phyloP scores from a whole-genome alignment of 2,329 filamentous ascomycete genomes.

The Cladosporium sp. region DNA sequence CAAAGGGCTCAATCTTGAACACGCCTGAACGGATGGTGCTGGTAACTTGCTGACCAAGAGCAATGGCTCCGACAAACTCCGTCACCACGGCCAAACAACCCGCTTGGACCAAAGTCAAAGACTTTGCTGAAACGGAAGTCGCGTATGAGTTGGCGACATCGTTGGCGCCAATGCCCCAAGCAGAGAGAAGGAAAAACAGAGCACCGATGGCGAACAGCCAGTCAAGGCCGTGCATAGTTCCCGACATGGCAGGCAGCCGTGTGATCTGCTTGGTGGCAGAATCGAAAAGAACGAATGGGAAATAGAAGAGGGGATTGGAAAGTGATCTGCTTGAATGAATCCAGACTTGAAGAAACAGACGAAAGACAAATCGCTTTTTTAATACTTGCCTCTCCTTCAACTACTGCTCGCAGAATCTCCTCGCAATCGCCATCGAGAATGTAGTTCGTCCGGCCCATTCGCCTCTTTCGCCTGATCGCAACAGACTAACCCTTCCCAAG shows the following conservation, averaged over 20 bases:
- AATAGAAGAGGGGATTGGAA: not conserved
- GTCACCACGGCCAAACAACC: constrained; percentile 42
- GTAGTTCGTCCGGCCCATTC: too few relatives aligned
- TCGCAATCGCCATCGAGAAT: not conserved
- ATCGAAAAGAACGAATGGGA: not conserved
- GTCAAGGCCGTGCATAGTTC: not conserved
- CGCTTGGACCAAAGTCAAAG: constrained; percentile 47
- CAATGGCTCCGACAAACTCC: constrained; percentile 49
- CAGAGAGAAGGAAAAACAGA: constrained; percentile 61
- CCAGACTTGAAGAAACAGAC: not conserved
- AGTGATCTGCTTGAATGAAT: not conserved
- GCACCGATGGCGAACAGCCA: constrained; percentile 56
- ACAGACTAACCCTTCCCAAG: too few relatives aligned
- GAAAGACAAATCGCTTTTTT: too few relatives aligned
- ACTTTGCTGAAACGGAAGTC: constrained; percentile 44
- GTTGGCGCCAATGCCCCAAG: constrained; percentile 43
- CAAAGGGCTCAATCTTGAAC: constrained; percentile 45
- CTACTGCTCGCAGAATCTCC: not conserved
- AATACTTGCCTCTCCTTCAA: not conserved
- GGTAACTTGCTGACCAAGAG: constrained; percentile 49
- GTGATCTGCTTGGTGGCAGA: too few relatives aligned
- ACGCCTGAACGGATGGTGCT: constrained; percentile 56
- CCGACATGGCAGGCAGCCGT: not conserved
- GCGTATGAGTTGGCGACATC: constrained; percentile 52
- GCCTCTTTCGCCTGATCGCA: too few relatives aligned